phyloP scores from a whole-genome alignment of 805 yeast genomes.

The Saturnispora gosingensis region DNA sequence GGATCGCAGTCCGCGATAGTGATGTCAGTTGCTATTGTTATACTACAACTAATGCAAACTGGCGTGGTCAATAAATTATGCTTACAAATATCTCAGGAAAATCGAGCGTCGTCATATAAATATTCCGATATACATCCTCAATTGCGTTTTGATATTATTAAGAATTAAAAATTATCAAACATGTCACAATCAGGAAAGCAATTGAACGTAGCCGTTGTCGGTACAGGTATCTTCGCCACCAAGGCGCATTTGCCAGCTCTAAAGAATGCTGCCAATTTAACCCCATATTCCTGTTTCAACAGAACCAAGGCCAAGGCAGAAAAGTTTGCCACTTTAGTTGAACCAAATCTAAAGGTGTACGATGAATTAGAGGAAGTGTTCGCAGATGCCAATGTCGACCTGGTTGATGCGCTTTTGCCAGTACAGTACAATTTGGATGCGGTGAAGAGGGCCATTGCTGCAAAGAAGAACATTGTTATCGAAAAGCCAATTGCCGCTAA shows the following conservation, averaged over 20 bases:
- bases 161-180: not conserved
- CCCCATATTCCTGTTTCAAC: constrained; percentile 66
- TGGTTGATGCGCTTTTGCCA: constrained; percentile 83
- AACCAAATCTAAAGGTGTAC: constrained; percentile 50
- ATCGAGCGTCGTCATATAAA: not conserved
- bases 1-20: not conserved
- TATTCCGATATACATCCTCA: not conserved
- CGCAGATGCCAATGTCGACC: constrained; percentile 56
- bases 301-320: constrained; percentile 81
- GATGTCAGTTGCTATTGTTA: not conserved
- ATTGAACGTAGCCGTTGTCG: constrained; percentile 57
- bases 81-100: not conserved
- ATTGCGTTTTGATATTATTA: not conserved
- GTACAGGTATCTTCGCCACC: constrained; percentile 85
- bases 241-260: constrained; percentile 74
- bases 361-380: constrained; percentile 57
- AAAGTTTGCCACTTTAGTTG: constrained; percentile 45
- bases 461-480: constrained; percentile 69
- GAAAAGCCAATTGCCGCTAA: constrained; percentile 94
- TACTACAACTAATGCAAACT: not conserved
- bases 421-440: constrained; percentile 67
- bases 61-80: not conserved
- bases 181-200: not conserved
- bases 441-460: constrained; percentile 58
- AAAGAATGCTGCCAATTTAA: constrained; percentile 41